phyloP scores from a whole-genome alignment of 148 eudicot genomes.

The Arctostaphylos glauca region DNA sequence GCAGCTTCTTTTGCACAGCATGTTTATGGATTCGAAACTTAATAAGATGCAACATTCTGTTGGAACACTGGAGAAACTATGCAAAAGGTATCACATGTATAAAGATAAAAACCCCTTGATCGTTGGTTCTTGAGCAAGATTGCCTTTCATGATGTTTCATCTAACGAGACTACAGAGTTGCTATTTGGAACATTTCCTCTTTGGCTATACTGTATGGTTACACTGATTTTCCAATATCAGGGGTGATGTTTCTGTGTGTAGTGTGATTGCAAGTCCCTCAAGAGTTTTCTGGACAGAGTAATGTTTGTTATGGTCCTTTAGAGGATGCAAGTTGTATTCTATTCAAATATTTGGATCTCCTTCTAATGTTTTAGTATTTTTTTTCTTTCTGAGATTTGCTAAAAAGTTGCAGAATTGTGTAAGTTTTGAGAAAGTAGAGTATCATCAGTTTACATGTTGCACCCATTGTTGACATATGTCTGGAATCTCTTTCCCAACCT shows the following conservation, averaged over 20 bases:
- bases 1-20: slow-evolving; percentile 49
- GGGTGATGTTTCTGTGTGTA: background rate
- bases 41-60: slow-evolving; percentile 88
- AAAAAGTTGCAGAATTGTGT: background rate
- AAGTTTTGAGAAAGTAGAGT: background rate
- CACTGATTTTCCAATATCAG: background rate
- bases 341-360: background rate
- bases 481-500: too few relatives aligned
- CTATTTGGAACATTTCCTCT: background rate
- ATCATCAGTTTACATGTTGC: background rate
- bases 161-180: background rate
- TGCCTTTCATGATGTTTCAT: background rate
- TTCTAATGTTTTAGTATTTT: background rate
- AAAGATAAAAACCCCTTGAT: slow-evolving; percentile 79
- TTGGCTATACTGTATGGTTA: background rate
- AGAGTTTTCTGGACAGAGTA: background rate
- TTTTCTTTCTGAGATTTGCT: background rate
- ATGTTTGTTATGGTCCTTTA: background rate
- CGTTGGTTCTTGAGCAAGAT: slow-evolving; percentile 36
- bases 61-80: slow-evolving; percentile 74
- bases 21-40: slow-evolving; percentile 85
- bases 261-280: background rate
- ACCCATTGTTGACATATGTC: too few relatives aligned
- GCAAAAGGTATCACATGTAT: slow-evolving; percentile 60
- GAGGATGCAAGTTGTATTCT: background rate